Percentiles rank a stretch among this genome's conserved stretches.
phyloP scores from a whole-genome alignment of 345 rosid species.

The Brassica juncea region DNA sequence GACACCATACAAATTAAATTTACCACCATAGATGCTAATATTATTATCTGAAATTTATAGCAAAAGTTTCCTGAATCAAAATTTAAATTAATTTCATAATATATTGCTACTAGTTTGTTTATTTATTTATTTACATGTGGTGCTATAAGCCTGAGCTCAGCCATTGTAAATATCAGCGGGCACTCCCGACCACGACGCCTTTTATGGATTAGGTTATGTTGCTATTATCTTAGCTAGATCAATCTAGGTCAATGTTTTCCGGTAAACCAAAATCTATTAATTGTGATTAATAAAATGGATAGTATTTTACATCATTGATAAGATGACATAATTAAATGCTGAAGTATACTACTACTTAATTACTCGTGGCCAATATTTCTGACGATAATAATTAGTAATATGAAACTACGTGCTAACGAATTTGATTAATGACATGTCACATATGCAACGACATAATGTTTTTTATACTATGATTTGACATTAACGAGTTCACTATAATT shows the following conservation, averaged over 20 bases:
- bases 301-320: not conserved
- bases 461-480: not conserved
- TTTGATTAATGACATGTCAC: not conserved
- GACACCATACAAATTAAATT: not conserved
- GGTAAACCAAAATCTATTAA: conserved; percentile 2
- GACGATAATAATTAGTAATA: not conserved
- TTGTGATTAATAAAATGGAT: not conserved
- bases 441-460: not conserved
- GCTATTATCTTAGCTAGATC: not conserved
- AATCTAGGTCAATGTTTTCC: not conserved
- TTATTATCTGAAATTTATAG: not conserved
- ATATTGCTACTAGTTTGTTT: not conserved
- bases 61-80: not conserved
- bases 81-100: not conserved
- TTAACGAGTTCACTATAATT: not conserved
- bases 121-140: not conserved
- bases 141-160: not conserved
- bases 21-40: not conserved
- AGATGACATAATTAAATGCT: not conserved
- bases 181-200: not conserved
- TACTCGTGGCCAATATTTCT: not conserved
- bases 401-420: not conserved
- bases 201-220: not conserved
- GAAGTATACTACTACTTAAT: not conserved
- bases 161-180: not conserved